Evolutionary conservation across 768 basidiomycete species (phyloP).

Genomic region (Mycena epipterygia): DNA sequence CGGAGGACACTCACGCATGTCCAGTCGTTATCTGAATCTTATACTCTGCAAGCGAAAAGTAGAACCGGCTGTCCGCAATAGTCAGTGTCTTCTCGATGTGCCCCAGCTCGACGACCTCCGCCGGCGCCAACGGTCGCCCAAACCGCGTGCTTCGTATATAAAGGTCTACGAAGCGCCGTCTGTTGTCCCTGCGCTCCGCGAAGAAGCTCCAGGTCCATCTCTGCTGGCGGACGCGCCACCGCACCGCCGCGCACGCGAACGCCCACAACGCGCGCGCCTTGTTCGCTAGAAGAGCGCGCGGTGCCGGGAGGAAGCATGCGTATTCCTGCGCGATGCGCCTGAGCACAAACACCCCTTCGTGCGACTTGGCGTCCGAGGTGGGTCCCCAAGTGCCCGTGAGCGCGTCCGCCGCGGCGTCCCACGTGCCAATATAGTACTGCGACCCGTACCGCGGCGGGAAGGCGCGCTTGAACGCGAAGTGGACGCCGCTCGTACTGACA

Average conservation of each 20-base stretch:
- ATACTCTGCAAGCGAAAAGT: constrained; percentile 35
- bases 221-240: constrained; percentile 34
- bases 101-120: constrained; percentile 36
- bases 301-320: constrained; percentile 42
- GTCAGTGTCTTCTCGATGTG: constrained; percentile 31
- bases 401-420: constrained; percentile 28
- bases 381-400: constrained; percentile 45
- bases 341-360: constrained; percentile 41
- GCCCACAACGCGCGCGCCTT: constrained; percentile 45
- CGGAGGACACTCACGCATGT: constrained; percentile 38
- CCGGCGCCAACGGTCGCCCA: constrained; percentile 18
- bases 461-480: constrained; percentile 35
- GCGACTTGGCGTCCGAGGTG: constrained; percentile 20
- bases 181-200: constrained; percentile 40
- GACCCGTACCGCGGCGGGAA: constrained; percentile 38
- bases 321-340: constrained; percentile 41
- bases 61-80: constrained; percentile 37
- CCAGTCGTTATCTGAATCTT: constrained; percentile 31
- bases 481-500: constrained; percentile 4
- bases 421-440: constrained; percentile 38
- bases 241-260: constrained; percentile 43
- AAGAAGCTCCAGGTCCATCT: constrained; percentile 48
- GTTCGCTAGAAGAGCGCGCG: constrained; percentile 38
- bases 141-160: constrained; percentile 39
- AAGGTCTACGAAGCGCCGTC: constrained; percentile 43